Percentiles rank a stretch among this genome's conserved stretches.
Conservation (phyloP, 2,329 filamentous ascomycete species). For the Penicillium concentricum region DNA sequence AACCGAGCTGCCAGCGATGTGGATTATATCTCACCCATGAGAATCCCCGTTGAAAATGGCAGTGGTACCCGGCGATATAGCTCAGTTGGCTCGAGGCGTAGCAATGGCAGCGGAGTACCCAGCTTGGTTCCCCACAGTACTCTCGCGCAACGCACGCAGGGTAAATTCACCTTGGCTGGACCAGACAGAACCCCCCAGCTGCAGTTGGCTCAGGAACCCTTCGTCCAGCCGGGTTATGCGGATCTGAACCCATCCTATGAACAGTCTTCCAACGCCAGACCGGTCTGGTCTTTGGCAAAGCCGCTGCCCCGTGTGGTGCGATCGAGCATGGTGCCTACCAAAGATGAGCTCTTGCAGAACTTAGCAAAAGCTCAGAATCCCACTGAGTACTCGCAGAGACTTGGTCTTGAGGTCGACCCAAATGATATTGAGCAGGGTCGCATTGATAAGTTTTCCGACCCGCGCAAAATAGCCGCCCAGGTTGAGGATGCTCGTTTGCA, state of each 20-base stretch:
- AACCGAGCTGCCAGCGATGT: conserved; percentile 9
- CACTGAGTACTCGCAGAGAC: conserved; percentile 32
- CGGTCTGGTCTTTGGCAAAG: conserved; percentile 56
- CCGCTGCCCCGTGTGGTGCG: conserved; percentile 55
- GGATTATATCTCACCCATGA: conserved; percentile 17
- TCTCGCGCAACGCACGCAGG: conserved; percentile 28
- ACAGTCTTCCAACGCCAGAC: conserved; percentile 49
- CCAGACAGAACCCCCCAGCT: conserved; percentile 34
- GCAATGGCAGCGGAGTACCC: conserved; percentile 17
- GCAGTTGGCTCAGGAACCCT: conserved; percentile 41
- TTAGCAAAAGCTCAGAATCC: conserved; percentile 32
- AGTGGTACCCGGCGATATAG: conserved; percentile 21
- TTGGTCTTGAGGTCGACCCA: conserved; percentile 41
- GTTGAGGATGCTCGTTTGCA: conserved; percentile 44
- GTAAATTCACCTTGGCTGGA: conserved; percentile 33
- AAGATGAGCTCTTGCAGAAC: conserved; percentile 38
- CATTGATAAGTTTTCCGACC: conserved; percentile 39
- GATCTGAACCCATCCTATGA: conserved; percentile 57
- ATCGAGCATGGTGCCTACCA: conserved; percentile 53
- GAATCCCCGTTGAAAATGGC: conserved; percentile 4
- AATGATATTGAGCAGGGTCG: conserved; percentile 46
- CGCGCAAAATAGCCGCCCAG: conserved; percentile 45
- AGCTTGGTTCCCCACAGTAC: conserved; percentile 28
- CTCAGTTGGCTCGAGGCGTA: conserved; percentile 20
- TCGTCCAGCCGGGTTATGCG: conserved; percentile 55